Conservation (phyloP, 2,329 filamentous ascomycete genomes). For the Fusarium robinianum region DNA sequence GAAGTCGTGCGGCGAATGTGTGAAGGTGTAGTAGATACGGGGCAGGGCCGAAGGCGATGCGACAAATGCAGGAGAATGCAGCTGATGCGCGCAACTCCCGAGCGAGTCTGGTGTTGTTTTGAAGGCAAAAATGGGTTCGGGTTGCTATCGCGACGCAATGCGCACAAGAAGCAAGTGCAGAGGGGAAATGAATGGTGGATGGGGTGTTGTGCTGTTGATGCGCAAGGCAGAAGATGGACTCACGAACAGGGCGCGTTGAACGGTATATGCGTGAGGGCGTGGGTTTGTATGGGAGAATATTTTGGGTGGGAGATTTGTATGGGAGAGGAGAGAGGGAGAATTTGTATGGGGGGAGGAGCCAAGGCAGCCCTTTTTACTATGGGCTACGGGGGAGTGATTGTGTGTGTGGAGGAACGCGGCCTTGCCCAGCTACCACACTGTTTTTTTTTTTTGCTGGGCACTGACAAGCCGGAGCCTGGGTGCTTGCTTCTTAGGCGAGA, state of each 20-base stretch:
- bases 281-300: conserved; percentile 56
- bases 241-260: conserved; percentile 50
- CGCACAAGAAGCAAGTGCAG: conserved; percentile 17
- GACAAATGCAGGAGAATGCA: conserved; percentile 20
- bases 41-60: conserved; percentile 30
- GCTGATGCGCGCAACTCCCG: conserved; percentile 28
- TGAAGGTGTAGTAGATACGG: too few relatives aligned
- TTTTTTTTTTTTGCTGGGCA: conserved; percentile 33
- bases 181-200: conserved; percentile 47
- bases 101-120: conserved; percentile 19
- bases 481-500: conserved; percentile 37
- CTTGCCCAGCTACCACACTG: conserved; percentile 38
- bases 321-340: conserved; percentile 61
- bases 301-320: conserved; percentile 65
- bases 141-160: conserved; percentile 18
- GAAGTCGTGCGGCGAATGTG: conserved; percentile 20
- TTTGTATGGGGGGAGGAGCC: conserved; percentile 59
- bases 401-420: conserved; percentile 45
- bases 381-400: conserved; percentile 68
- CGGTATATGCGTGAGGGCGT: conserved; percentile 46
- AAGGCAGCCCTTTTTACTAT: conserved; percentile 67
- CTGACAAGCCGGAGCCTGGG: conserved; percentile 33
- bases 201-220: conserved; percentile 38
- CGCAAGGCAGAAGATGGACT: conserved; percentile 47
- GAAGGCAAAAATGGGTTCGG: conserved; percentile 29